Base-by-base conservation (phyloP, 2,329 filamentous ascomycete genomes). In the Penicillium vulpinum region DNA sequence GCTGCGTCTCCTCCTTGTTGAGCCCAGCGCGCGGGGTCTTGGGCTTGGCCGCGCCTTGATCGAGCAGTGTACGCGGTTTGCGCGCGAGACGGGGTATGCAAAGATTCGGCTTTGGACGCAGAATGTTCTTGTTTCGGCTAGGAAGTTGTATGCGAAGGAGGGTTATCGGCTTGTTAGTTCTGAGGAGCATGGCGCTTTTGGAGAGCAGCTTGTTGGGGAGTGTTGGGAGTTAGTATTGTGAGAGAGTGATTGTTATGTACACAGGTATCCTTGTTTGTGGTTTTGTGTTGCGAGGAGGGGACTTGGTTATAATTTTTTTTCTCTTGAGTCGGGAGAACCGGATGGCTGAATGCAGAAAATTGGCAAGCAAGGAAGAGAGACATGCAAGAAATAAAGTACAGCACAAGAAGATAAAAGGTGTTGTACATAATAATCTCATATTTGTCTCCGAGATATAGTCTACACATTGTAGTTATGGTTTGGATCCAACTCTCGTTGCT, bases 31-130 rank as follows among this genome's bases (percentile, higher is more conserved):
- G 0, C 60, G 63, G 9, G 60, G 62, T 0, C 44, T 59, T 33
- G 64, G 64, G 11, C 33, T 67, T 6, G 64, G 62, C 0, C 44
- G 47, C 11, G 36, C 52, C 5, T 40, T 65, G 40, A 52, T 67
- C 15, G 54, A 43, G 33, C 44, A 61, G 31, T 67, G 64, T 41
- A 54, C 57, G 13, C 33, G 13, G 18, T 67, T 67, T 54, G 63
- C 62, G 21, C 49, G 58, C 16, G 47, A 64, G 40, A 49, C 24
- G 11, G 56, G 56, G 22, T 67, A 67, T 45, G 16, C 24, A 9
- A 53, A 51, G 26, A 39, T 65, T 15, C 48, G 50, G 13, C 54
- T 67, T 16, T 63, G 63, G 60, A 67, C 63, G 16, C 52, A 63
- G 33, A 62, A 60, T 26, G 39, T 59, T 3, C 51, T 67, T 5